Percentiles rank a stretch among this genome's conserved stretches.
Evolutionary conservation across 345 rosid species (phyloP).

Genomic region (Eucalyptus cloeziana): DNA sequence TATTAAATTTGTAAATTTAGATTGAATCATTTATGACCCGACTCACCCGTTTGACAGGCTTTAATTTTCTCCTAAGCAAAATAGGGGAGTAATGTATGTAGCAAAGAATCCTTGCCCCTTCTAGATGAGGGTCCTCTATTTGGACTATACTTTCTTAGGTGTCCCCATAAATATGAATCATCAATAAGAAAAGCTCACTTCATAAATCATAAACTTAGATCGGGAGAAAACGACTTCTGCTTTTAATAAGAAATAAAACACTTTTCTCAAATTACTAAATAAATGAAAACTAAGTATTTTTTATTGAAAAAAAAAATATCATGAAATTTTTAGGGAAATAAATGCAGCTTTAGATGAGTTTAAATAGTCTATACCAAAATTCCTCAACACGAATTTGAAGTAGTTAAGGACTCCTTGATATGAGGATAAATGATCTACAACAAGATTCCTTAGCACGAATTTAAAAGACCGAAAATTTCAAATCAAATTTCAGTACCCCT

Average conservation of each 20-base stretch:
- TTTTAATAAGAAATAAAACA: too few relatives aligned
- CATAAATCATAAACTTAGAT: fast-evolving
- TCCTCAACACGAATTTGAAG: background rate
- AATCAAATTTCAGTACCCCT: too few relatives aligned
- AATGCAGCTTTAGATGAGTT: fast-evolving
- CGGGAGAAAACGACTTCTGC: background rate
- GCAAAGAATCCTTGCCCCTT: background rate
- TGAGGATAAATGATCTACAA: too few relatives aligned
- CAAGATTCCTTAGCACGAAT: background rate
- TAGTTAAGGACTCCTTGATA: too few relatives aligned
- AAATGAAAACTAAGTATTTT: too few relatives aligned
- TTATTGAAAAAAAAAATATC: background rate
- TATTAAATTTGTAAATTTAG: background rate
- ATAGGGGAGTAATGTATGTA: background rate
- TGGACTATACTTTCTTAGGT: fast-evolving
- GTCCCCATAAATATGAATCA: background rate
- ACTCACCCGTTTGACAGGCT: fast-evolving
- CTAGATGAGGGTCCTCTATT: background rate
- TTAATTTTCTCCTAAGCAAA: background rate
- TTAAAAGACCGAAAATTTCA: too few relatives aligned
- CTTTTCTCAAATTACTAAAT: background rate
- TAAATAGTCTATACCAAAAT: background rate
- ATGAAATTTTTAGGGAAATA: background rate
- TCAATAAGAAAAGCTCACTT: background rate
- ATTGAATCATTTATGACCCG: background rate